Evolutionary conservation across 2,329 filamentous ascomycete species (phyloP).

Genomic region (Graphiopsis chlorocephala): DNA sequence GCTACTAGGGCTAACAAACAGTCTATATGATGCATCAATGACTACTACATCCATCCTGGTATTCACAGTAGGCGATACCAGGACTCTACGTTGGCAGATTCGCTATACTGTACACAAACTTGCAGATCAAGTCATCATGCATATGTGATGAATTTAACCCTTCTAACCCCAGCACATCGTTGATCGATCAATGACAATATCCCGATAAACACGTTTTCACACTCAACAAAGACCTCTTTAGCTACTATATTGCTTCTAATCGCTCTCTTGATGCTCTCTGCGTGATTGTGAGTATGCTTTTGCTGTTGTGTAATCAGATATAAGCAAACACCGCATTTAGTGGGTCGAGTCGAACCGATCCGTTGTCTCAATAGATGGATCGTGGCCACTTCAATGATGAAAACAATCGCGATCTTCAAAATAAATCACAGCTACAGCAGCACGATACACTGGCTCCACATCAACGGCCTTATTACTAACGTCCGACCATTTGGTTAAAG

Average conservation of each 20-base stretch:
- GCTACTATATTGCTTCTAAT: not conserved
- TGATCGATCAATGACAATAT: not conserved
- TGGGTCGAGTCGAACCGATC: not conserved
- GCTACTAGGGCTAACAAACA: not conserved
- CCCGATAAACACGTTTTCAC: not conserved
- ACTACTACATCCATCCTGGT: not conserved
- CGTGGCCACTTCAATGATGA: rapidly evolving
- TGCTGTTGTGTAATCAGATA: not conserved
- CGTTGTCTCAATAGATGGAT: not conserved
- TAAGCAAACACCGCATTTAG: not conserved
- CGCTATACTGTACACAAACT: not conserved
- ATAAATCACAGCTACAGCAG: no score
- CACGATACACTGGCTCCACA: not conserved
- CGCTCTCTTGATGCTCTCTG: not conserved
- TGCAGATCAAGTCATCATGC: not conserved
- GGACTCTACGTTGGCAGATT: not conserved
- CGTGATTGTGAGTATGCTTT: not conserved
- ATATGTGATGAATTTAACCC: not conserved
- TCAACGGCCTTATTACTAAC: not conserved
- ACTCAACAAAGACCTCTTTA: not conserved
- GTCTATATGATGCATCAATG: rapidly evolving
- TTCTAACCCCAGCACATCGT: not conserved
- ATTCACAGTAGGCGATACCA: not conserved
- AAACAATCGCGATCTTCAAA: not conserved
- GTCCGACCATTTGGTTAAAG: not conserved